Conservation (phyloP, 2,329 filamentous ascomycete species). For the Sclerotinia minor region DNA sequence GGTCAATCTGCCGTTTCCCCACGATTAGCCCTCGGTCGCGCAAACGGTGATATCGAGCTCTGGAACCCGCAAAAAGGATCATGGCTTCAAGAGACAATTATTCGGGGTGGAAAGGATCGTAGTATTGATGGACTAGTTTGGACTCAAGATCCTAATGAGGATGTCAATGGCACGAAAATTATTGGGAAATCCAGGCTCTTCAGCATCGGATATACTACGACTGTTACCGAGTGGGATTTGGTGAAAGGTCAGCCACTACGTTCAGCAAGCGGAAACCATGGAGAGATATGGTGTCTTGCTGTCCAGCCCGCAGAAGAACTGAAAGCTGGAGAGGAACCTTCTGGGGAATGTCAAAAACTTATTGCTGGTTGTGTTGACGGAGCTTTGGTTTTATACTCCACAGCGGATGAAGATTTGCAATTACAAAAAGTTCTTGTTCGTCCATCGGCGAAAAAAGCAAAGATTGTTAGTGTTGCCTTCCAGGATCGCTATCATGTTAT, state of each 20-base stretch:
- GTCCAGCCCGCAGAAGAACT: constrained; percentile 62
- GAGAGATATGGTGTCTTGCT: constrained; percentile 95
- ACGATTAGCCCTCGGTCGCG: constrained; percentile 83
- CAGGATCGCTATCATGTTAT: constrained; percentile 80
- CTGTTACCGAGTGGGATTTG: constrained; percentile 94
- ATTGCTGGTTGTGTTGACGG: constrained; percentile 91
- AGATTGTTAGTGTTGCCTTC: constrained; percentile 89
- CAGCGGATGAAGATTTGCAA: constrained; percentile 77
- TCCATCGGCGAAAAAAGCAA: constrained; percentile 78
- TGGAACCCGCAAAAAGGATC: constrained; percentile 78
- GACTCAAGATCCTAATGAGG: constrained; percentile 81
- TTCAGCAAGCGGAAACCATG: constrained; percentile 87
- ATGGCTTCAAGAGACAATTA: constrained; percentile 88
- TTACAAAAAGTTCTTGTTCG: constrained; percentile 76
- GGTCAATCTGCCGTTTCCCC: constrained; percentile 58
- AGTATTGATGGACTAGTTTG: constrained; percentile 90
- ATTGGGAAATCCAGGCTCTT: constrained; percentile 82
- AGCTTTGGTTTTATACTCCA: constrained; percentile 81
- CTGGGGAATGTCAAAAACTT: constrained; percentile 57
- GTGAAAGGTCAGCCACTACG: constrained; percentile 73
- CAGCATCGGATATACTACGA: constrained; percentile 91
- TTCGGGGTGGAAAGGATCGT: constrained; percentile 78
- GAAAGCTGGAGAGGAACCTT: constrained; percentile 40
- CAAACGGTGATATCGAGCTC: constrained; percentile 95
- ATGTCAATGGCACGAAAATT: constrained; percentile 58